Conservation (phyloP, 495 filamentous ascomycete genomes). For the Letharia columbiana region DNA sequence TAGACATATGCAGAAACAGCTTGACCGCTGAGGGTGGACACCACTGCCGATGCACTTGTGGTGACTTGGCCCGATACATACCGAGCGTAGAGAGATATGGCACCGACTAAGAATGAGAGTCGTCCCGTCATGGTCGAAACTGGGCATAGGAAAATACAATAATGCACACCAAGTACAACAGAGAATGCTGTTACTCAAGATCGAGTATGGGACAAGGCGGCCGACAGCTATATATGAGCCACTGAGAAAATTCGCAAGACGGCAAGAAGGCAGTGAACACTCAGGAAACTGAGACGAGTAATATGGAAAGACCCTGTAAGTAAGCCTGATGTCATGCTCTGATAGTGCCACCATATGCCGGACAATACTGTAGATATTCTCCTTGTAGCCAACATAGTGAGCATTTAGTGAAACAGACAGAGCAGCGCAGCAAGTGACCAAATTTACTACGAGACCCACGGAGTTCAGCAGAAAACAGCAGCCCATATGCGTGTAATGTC, state of each 20-base stretch:
- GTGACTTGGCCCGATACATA: neutral
- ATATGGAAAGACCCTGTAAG: too few species aligned
- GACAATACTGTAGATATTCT: neutral
- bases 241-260: neutral
- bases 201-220: neutral
- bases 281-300: neutral
- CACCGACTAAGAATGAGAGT: neutral
- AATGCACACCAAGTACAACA: neutral
- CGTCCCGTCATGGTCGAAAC: neutral
- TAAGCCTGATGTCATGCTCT: too few species aligned
- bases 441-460: too few species aligned
- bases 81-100: neutral
- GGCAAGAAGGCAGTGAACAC: neutral
- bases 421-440: too few species aligned
- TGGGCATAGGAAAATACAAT: neutral
- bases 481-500: too few species aligned
- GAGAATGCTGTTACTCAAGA: neutral
- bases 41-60: neutral
- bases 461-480: too few species aligned
- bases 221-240: neutral
- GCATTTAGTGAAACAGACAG: too few species aligned
- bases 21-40: neutral
- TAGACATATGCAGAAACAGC: neutral
- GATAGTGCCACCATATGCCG: neutral
- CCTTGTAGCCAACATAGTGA: too few species aligned